phyloP scores from a whole-genome alignment of 1,284 basidiomycete species.

The Ceraceosorus guamensis region DNA sequence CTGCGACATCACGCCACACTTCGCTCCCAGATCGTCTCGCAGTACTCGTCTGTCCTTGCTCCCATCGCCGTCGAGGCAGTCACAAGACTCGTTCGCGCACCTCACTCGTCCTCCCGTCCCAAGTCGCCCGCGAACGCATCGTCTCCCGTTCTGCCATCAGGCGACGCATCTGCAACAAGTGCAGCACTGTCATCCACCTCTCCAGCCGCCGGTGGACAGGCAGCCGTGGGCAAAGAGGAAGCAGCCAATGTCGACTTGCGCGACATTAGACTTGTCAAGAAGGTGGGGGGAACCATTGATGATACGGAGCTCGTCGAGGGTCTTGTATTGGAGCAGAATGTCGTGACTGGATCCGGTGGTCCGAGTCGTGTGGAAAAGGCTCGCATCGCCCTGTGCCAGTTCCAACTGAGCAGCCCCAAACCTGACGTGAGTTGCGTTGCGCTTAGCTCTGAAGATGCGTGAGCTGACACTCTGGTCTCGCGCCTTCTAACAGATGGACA shows the following conservation, averaged over 20 bases:
- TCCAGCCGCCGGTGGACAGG: no score
- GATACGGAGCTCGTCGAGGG: constrained; percentile 97
- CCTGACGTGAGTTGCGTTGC: constrained; percentile 70
- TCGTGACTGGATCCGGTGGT: constrained; percentile 80
- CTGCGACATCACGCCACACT: not conserved
- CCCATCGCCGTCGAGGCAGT: constrained; percentile 98
- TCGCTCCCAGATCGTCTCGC: constrained; percentile 72
- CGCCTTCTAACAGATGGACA: constrained; percentile 92
- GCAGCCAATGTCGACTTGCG: constrained; percentile 70
- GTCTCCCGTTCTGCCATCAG: not conserved
- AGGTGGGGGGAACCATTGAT: constrained; percentile 97
- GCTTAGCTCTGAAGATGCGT: not conserved
- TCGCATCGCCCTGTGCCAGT: constrained; percentile 96
- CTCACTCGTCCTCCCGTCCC: constrained; percentile 13
- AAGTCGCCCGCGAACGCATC: constrained; percentile 1
- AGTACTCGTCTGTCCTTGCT: constrained; percentile 93
- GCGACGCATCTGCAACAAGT: not conserved
- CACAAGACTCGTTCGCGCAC: constrained; percentile 33
- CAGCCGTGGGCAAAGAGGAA: no score
- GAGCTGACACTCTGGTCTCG: not conserved
- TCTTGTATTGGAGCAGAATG: constrained; percentile 91
- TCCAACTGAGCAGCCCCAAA: constrained; percentile 95
- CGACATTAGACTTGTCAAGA: constrained; percentile 94
- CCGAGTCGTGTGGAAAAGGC: constrained; percentile 95
- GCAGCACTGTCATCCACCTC: not conserved